Evolutionary conservation across 2,329 filamentous ascomycete species (phyloP), one percentile per base, ranked within the genome.

Genomic region (Aureobasidium pullulans): DNA sequence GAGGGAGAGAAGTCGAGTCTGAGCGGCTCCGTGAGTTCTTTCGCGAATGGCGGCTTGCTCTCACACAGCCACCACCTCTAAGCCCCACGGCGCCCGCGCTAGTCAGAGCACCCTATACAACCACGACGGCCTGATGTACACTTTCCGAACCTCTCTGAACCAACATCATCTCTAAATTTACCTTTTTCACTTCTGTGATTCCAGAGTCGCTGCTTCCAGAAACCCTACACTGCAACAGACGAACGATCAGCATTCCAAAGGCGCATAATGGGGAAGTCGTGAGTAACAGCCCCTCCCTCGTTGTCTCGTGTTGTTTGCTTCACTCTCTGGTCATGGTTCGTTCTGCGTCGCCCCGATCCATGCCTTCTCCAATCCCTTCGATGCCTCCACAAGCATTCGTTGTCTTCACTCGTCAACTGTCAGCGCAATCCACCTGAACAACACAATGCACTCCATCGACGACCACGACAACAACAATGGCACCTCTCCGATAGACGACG

Each of bases 221-320:
- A 52, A 16, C 16, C 10, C 36, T 16, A n/a, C 15, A 15, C 37
- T 16, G 15, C 34, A 4, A 39, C 29, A 36, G 50, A 42, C 28
- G 37, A 46, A 36, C 40, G 40, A 46, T 46, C 52, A 46, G 57
- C 46, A 44, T 52, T 42, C 46, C 46, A 44, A 50, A 19, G 46
- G 32, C 42, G 44, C 49, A 60, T 37, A 5, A 60, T 60, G 59
- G 59, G 59, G 59, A 60, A 60, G 46, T 60, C 59, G 59, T 60
- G 50, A 60, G 59, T 60, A 52, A 48, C 50, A 40, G 32, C 52
- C 52, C 52, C 52, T 23, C 19, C 19, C 52, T 32, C 40, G 37
- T 40, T 54, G 50, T 46, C 52, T 42, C 31, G 42, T 57, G 40
- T 57, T 46, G 40, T 46, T 46, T 36, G 52, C 31, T 57, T 7